These are phyloP conservation scores for Saturnispora gosingensis DNA, from an alignment of 805 yeast genomes.

Conservation along the genomic window DNA sequence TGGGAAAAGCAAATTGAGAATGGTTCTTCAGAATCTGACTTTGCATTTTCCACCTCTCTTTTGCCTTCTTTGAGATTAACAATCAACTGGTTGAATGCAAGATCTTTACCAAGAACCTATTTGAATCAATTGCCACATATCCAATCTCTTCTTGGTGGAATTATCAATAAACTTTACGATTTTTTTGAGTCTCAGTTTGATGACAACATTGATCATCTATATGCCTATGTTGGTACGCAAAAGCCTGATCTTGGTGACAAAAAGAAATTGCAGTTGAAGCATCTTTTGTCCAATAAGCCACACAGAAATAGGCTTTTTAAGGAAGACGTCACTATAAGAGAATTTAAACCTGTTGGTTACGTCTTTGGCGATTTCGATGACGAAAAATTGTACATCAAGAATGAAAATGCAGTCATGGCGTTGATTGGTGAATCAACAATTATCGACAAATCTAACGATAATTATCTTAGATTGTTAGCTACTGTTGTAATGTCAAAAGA, in stretches of 20 bases:
- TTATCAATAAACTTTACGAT: conserved; percentile 2
- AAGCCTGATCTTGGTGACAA: not conserved
- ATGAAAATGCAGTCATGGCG: conserved; percentile 24
- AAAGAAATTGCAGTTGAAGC: conserved; percentile 3
- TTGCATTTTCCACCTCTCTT: conserved; percentile 19
- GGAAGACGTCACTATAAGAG: conserved; percentile 58
- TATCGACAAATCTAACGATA: conserved; percentile 21
- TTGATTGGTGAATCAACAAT: conserved; percentile 24
- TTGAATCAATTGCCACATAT: conserved; percentile 17
- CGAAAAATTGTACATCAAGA: conserved; percentile 31
- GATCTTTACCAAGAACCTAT: conserved; percentile 31
- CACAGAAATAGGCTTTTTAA: conserved; percentile 44
- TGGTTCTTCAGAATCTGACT: not conserved
- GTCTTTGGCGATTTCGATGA: conserved; percentile 58
- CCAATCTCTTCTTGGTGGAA: conserved; percentile 1
- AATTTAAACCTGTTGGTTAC: conserved; percentile 45
- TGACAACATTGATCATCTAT: conserved; percentile 1
- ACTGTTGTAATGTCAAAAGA: conserved; percentile 27
- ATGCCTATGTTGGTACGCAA: conserved; percentile 2
- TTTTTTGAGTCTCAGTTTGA: conserved; percentile 6
- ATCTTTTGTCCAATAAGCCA: conserved; percentile 28
- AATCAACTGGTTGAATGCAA: conserved; percentile 48
- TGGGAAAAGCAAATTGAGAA: not conserved
- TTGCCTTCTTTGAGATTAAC: conserved; percentile 39
- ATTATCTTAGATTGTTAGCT: conserved; percentile 26